phyloP scores from a whole-genome alignment of 108 stramenopile genomes.

The Conticribra guillardii region DNA sequence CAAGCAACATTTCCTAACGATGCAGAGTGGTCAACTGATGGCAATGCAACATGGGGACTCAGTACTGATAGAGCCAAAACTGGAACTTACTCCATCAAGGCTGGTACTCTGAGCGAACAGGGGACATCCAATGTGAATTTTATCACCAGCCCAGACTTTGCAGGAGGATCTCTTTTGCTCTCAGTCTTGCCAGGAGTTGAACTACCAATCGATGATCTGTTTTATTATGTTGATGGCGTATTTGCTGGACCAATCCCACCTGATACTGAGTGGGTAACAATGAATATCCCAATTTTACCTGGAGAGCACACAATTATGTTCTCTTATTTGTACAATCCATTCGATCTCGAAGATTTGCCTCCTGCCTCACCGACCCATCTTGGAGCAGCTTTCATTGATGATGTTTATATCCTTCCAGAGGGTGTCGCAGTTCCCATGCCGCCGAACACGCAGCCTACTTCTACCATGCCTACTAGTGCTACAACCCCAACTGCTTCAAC shows the following conservation, averaged over 20 bases:
- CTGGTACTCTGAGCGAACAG: not conserved
- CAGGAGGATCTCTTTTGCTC: not conserved
- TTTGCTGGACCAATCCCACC: not conserved
- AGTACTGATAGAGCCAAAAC: not conserved
- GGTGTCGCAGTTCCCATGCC: not conserved
- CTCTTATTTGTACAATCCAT: conserved; percentile 1
- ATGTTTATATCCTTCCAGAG: conserved; percentile 13
- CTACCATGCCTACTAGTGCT: not conserved
- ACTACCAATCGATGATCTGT: conserved; percentile 18
- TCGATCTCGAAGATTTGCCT: not conserved
- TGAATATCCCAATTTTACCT: not conserved
- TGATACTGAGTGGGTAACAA: not conserved
- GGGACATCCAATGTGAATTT: conserved; percentile 6
- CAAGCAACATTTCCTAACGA: conserved; percentile 1
- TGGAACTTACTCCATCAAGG: not conserved
- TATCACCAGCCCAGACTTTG: conserved; percentile 5
- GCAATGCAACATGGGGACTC: not conserved
- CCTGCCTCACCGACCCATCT: not conserved
- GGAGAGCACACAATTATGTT: conserved; percentile 7
- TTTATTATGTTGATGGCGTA: conserved; percentile 8
- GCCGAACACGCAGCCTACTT: not conserved
- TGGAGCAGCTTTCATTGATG: conserved; percentile 6
- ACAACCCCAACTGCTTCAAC: not conserved
- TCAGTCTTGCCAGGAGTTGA: not conserved
- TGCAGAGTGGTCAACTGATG: not conserved